These are phyloP conservation scores for Penstemon eatonii DNA, from an alignment of 257 asterid genomes.

Conservation along the genomic window DNA sequence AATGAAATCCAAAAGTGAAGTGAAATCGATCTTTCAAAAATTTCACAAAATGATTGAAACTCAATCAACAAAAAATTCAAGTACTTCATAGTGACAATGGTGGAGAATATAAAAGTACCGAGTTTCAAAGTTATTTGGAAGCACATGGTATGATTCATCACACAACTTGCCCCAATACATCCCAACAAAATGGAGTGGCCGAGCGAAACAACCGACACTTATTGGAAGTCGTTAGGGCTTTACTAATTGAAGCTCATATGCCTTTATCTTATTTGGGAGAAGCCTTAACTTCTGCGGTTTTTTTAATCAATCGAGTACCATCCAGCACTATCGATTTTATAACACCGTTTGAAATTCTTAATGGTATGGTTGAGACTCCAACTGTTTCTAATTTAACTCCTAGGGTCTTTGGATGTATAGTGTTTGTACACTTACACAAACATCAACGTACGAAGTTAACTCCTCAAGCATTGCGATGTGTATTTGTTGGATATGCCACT, in stretches of 20 bases:
- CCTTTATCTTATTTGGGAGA: not conserved
- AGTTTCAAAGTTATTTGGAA: not conserved
- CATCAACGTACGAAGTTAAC: not conserved
- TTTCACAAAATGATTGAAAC: too few species aligned
- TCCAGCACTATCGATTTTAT: not conserved
- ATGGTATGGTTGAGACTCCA: not conserved
- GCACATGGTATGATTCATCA: not conserved
- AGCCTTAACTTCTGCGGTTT: not conserved
- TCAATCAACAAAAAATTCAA: too few species aligned
- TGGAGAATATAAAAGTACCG: not conserved
- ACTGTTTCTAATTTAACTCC: not conserved
- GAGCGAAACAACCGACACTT: not conserved
- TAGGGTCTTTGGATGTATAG: slow-evolving; percentile 15
- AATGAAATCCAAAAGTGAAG: not conserved
- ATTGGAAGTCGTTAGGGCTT: not conserved
- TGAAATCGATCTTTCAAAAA: not conserved
- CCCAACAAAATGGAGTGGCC: not conserved
- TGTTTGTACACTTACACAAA: slow-evolving; percentile 15
- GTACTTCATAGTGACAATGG: not conserved
- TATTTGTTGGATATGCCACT: slow-evolving; percentile 4
- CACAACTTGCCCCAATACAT: not conserved
- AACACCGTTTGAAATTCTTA: not conserved
- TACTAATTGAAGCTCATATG: not conserved
- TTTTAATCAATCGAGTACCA: not conserved
- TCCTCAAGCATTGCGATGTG: not conserved